phyloP scores from a whole-genome alignment of 768 basidiomycete genomes.

The Leccinum barrowsii region DNA sequence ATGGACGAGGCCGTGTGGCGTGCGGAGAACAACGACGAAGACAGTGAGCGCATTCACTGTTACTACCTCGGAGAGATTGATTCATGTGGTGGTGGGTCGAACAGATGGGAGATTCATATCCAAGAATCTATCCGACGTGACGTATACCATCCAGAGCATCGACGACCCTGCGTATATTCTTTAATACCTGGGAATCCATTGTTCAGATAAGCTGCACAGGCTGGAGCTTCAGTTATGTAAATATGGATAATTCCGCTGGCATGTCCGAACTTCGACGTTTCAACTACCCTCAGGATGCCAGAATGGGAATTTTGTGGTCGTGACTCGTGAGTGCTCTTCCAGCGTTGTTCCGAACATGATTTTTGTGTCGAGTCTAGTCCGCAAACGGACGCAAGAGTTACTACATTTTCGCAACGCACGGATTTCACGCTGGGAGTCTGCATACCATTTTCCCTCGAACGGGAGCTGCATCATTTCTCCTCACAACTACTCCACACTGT shows the following conservation, averaged over 20 bases:
- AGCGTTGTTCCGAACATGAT: background rate
- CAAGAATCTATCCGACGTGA: conserved; percentile 38
- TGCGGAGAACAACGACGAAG: conserved; percentile 70
- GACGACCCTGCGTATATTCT: conserved; percentile 35
- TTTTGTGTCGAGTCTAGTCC: background rate
- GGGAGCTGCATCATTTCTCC: too few relatives aligned
- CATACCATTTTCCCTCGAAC: too few relatives aligned
- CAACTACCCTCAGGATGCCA: background rate
- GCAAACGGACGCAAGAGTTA: background rate
- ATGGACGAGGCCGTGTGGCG: conserved; percentile 63
- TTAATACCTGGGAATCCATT: background rate
- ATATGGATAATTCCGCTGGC: background rate
- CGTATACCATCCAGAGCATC: conserved; percentile 39
- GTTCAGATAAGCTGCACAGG: background rate
- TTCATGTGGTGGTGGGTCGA: background rate
- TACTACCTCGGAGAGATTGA: background rate
- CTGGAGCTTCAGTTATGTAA: background rate
- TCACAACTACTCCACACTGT: too few relatives aligned
- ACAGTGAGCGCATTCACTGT: conserved; percentile 45
- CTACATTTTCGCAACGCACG: too few relatives aligned
- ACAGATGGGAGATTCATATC: conserved; percentile 45
- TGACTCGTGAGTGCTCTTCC: background rate
- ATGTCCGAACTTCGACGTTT: background rate
- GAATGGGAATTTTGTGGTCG: background rate
- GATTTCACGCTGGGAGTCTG: too few relatives aligned